A percentile compares a stretch with the other conserved stretches of the same genome.
These are phyloP conservation scores for Neoarthrinium moseri DNA, from an alignment of 2,329 filamentous ascomycete genomes.

Conservation along the genomic window DNA sequence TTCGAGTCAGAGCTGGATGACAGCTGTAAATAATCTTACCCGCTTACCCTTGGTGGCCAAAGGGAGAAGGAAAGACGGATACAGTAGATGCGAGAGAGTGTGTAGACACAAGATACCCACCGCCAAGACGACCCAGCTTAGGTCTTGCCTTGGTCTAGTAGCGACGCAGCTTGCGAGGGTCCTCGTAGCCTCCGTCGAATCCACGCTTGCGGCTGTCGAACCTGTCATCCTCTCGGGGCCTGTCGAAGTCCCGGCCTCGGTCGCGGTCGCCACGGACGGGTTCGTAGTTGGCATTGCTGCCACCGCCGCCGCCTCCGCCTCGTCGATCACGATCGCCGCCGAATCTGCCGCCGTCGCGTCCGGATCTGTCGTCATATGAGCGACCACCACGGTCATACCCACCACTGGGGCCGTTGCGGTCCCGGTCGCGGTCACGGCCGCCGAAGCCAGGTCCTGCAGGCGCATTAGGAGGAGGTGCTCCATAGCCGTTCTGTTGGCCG, in stretches of 20 bases:
- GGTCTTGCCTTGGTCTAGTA: slow-evolving; percentile 45
- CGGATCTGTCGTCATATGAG: slow-evolving; percentile 59
- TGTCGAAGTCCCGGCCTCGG: slow-evolving; percentile 52
- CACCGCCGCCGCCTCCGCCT: slow-evolving; percentile 25
- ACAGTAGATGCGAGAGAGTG: slow-evolving; percentile 28
- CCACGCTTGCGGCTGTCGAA: slow-evolving; percentile 58
- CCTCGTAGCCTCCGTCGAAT: slow-evolving; percentile 78
- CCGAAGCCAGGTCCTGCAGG: slow-evolving; percentile 58
- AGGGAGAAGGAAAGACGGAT: slow-evolving; percentile 31
- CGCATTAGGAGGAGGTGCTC: slow-evolving; percentile 57
- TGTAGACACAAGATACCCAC: slow-evolving; percentile 47
- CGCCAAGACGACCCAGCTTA: slow-evolving; percentile 29
- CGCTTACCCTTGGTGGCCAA: slow-evolving; percentile 34
- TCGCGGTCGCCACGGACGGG: slow-evolving; percentile 65
- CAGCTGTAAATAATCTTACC: slow-evolving; percentile 32
- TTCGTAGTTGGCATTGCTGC: slow-evolving; percentile 79
- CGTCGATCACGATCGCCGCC: slow-evolving; percentile 31
- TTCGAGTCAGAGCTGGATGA: no score
- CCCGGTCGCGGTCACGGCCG: slow-evolving; percentile 44
- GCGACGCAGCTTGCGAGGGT: slow-evolving; percentile 65
- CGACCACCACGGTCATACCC: slow-evolving; percentile 58
- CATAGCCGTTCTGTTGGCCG: slow-evolving; percentile 45
- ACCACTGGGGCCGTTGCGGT: slow-evolving; percentile 47
- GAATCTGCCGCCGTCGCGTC: slow-evolving; percentile 43
- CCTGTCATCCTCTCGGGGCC: slow-evolving; percentile 53